Evolutionary conservation across 768 basidiomycete species (phyloP).

Genomic region (Collybiopsis confluens): DNA sequence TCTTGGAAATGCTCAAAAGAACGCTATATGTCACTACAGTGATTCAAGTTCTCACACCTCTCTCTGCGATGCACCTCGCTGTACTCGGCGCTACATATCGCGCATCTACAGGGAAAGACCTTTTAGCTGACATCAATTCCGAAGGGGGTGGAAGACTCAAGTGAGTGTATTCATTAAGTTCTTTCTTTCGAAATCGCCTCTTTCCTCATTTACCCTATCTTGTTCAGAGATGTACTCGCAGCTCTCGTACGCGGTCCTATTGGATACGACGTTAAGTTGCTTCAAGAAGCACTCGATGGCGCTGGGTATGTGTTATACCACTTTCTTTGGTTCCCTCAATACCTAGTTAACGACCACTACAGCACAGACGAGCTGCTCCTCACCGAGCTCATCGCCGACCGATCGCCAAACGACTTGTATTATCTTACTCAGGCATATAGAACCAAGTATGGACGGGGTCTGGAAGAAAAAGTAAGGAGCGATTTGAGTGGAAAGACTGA

Average conservation of each 20-base stretch:
- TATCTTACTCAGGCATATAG: neutral
- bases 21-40: neutral
- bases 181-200: neutral
- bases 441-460: neutral
- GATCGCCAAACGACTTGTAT: constrained; percentile 5
- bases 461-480: constrained; percentile 7
- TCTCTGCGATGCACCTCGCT: neutral
- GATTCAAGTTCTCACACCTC: neutral
- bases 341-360: neutral
- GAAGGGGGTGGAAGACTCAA: neutral
- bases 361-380: constrained; percentile 5
- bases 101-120: neutral
- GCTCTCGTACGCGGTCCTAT: constrained; percentile 1
- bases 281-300: constrained; percentile 1
- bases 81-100: neutral
- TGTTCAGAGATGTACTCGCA: neutral
- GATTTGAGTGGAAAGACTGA: constrained; percentile 11
- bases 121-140: neutral
- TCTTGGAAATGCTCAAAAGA: neutral
- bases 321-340: neutral
- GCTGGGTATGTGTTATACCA: neutral
- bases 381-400: constrained; percentile 11
- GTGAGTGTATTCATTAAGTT: neutral
- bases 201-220: neutral
- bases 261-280: constrained; percentile 2